phyloP scores from a whole-genome alignment of 2,329 filamentous ascomycete species.

The Claviceps paspali region DNA sequence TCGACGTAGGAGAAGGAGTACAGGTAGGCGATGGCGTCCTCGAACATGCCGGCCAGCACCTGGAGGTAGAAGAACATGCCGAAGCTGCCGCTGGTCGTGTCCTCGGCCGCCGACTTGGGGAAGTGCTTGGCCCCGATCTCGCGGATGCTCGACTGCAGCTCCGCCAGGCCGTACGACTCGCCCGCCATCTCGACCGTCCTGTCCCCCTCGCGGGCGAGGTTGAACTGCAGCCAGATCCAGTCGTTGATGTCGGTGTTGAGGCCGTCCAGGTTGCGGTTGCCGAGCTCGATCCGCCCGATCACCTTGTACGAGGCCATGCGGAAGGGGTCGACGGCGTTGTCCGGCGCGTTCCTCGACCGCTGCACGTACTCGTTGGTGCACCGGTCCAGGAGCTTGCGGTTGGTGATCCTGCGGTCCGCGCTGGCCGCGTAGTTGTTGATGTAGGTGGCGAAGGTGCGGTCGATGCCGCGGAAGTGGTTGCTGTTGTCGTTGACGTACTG shows the following conservation, averaged over 20 bases:
- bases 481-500: constrained; percentile 72
- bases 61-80: constrained; percentile 91
- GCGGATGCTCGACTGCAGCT: constrained; percentile 64
- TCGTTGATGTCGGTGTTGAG: constrained; percentile 52
- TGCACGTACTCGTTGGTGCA: constrained; percentile 86
- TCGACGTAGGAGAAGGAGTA: constrained; percentile 87
- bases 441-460: constrained; percentile 79
- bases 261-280: constrained; percentile 47
- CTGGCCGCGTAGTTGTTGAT: constrained; percentile 70
- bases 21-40: constrained; percentile 81
- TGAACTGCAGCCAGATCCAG: constrained; percentile 60
- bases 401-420: constrained; percentile 56
- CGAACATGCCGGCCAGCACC: constrained; percentile 80
- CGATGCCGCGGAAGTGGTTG: constrained; percentile 72
- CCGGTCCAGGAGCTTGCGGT: constrained; percentile 65
- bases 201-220: constrained; percentile 50
- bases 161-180: constrained; percentile 47
- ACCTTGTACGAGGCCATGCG: constrained; percentile 97
- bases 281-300: constrained; percentile 62
- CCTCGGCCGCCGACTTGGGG: constrained; percentile 63
- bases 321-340: constrained; percentile 84
- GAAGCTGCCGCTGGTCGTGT: constrained; percentile 57
- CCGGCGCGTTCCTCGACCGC: constrained; percentile 66
- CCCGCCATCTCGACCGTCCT: constrained; percentile 47
- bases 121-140: constrained; percentile 91